phyloP scores from a whole-genome alignment of 1,139 yeast genomes.

The Pneumocystis jirovecii region DNA sequence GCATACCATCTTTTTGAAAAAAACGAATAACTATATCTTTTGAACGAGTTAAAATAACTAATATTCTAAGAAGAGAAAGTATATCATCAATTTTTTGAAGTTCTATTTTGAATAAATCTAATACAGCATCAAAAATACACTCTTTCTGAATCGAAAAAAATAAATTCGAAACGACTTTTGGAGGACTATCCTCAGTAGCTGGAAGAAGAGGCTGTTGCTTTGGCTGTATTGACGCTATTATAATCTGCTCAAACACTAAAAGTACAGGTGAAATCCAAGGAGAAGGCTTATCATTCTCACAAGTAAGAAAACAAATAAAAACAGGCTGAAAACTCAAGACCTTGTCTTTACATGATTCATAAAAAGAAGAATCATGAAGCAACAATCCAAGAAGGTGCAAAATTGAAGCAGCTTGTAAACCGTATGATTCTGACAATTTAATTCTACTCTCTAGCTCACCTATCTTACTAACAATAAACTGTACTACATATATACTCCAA shows the following conservation, averaged over 20 bases:
- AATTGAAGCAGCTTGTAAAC: constrained; percentile 28
- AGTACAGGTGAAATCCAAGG: constrained; percentile 24
- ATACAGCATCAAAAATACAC: not conserved
- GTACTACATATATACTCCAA: not conserved
- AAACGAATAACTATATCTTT: constrained; percentile 30
- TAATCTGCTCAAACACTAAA: constrained; percentile 20
- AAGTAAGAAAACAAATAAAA: constrained; percentile 17
- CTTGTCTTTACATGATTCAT: constrained; percentile 29
- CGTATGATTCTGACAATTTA: not conserved
- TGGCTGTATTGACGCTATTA: constrained; percentile 18
- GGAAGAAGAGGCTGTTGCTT: not conserved
- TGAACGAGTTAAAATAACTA: constrained; percentile 40
- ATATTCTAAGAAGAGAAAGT: constrained; percentile 35
- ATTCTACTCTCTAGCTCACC: not conserved
- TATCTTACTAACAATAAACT: not conserved
- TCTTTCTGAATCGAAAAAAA: constrained; percentile 3
- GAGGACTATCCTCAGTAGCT: not conserved
- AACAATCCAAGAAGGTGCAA: constrained; percentile 37
- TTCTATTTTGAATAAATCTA: not conserved
- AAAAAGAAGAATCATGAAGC: constrained; percentile 27
- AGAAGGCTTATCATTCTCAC: constrained; percentile 14
- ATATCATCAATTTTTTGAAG: constrained; percentile 2
- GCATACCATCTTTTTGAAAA: constrained; percentile 31
- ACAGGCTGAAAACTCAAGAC: constrained; percentile 28
- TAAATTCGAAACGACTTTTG: constrained; percentile 4